Percentiles rank a stretch among this genome's conserved stretches.
phyloP scores from a whole-genome alignment of 148 eudicot species.

The Cornus florida region DNA sequence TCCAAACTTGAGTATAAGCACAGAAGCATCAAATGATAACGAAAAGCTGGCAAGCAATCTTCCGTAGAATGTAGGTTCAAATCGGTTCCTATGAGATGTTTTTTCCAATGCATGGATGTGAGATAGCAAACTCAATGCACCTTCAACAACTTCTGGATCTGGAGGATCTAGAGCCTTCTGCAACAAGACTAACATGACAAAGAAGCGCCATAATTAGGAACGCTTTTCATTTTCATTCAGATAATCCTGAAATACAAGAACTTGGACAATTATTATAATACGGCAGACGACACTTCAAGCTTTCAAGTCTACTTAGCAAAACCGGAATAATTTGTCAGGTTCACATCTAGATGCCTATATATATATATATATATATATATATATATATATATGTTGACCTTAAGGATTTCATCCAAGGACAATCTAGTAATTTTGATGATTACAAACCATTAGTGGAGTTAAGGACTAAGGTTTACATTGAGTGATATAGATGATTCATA shows the following conservation, averaged over 20 bases:
- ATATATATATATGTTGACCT: too few species aligned
- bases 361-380: too few species aligned
- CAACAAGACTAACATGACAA: conserved; percentile 50
- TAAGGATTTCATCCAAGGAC: too few species aligned
- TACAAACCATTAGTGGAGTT: too few species aligned
- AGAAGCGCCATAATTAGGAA: not conserved
- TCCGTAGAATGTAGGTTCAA: conserved; percentile 92
- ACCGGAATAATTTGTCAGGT: conserved; percentile 6
- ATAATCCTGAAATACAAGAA: not conserved
- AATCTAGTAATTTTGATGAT: too few species aligned
- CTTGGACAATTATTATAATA: not conserved
- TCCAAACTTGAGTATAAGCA: conserved; percentile 80
- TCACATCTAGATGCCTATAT: not conserved
- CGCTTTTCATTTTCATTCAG: not conserved
- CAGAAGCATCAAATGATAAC: conserved; percentile 81
- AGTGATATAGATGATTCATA: too few species aligned
- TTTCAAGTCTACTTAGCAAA: not conserved
- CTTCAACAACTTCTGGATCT: conserved; percentile 59
- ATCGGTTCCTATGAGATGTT: conserved; percentile 68
- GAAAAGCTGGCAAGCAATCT: conserved; percentile 74
- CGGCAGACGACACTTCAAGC: conserved; percentile 4
- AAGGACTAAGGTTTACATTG: too few species aligned
- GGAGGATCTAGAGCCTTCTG: conserved; percentile 94
- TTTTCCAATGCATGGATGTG: conserved; percentile 59
- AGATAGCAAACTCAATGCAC: conserved; percentile 67